Conservation (phyloP, 305 asterid species). For the Solanum aculeatissimum region DNA sequence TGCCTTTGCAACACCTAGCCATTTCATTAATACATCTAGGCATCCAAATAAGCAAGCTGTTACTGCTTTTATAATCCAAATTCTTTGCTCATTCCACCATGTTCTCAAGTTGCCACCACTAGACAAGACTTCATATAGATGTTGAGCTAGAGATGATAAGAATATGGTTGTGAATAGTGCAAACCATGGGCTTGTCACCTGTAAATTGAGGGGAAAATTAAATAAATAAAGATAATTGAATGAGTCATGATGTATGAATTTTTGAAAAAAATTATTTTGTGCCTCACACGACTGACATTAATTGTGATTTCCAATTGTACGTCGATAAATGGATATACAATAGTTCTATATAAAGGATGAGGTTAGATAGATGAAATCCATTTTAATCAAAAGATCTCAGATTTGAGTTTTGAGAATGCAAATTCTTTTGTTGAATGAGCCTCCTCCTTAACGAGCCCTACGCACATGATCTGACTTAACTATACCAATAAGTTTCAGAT, state of each 20-base stretch:
- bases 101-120: constrained; percentile 38
- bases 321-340: no score
- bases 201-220: background rate
- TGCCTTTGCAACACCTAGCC: constrained; percentile 34
- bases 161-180: constrained; percentile 32
- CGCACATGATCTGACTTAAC: background rate
- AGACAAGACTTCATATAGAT: constrained; percentile 36
- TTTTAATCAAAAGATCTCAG: background rate
- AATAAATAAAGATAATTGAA: background rate
- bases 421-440: background rate
- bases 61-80: constrained; percentile 41
- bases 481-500: background rate
- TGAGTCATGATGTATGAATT: background rate
- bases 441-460: background rate
- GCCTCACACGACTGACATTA: background rate
- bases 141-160: constrained; percentile 32
- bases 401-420: background rate
- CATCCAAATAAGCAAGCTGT: constrained; percentile 58
- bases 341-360: background rate
- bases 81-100: constrained; percentile 56
- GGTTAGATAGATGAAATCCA: background rate
- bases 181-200: constrained; percentile 48
- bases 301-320: background rate
- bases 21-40: constrained; percentile 33
- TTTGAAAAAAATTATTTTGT: background rate